Evolutionary conservation across 345 rosid genomes (phyloP).

Genomic region (Jatropha curcas): DNA sequence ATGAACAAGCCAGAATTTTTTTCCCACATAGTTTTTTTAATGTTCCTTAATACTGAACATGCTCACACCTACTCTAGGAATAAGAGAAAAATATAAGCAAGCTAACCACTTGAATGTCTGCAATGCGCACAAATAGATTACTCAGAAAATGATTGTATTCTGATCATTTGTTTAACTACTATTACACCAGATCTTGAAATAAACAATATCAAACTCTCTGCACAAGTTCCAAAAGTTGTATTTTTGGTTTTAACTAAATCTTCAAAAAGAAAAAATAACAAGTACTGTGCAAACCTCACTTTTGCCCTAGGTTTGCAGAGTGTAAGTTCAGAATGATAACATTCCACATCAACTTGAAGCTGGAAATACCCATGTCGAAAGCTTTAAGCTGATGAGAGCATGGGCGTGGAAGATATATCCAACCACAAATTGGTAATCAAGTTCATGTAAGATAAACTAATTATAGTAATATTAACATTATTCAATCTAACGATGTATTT

Average conservation of each 20-base stretch:
- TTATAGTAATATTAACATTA: no score
- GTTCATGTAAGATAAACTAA: neutral
- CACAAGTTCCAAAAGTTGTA: neutral
- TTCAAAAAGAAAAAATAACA: neutral
- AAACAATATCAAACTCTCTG: neutral
- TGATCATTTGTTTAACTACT: neutral
- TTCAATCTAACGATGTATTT: no score
- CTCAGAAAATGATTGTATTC: neutral
- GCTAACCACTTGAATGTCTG: neutral
- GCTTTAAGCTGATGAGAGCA: neutral
- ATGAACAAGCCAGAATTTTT: neutral
- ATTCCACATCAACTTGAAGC: neutral
- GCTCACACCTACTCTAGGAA: neutral
- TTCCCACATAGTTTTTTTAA: neutral
- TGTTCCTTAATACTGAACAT: neutral
- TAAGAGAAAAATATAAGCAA: neutral
- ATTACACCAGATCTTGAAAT: neutral
- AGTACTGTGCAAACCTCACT: neutral
- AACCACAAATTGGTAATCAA: neutral
- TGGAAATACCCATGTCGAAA: neutral
- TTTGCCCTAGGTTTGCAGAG: neutral
- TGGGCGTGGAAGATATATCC: neutral
- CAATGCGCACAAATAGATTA: neutral
- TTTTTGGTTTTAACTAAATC: neutral
- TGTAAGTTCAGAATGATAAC: neutral